phyloP scores from a whole-genome alignment of 768 basidiomycete species.

The Obba rivulosa region DNA sequence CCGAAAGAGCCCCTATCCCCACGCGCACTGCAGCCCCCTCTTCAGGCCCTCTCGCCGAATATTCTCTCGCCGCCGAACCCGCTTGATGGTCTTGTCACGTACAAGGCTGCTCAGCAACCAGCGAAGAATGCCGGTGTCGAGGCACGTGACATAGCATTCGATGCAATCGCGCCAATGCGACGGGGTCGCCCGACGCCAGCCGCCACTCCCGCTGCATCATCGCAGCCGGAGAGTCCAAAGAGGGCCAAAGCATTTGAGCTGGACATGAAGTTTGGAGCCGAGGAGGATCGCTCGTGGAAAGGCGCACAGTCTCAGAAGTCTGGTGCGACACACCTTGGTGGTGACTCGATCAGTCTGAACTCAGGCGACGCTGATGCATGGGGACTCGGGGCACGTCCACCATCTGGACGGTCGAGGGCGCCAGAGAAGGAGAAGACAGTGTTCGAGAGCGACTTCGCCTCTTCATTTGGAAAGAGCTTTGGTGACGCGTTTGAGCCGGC shows the following conservation, averaged over 20 bases:
- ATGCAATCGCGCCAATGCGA: conserved; percentile 76
- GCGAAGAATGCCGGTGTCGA: conserved; percentile 52
- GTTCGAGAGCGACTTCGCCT: conserved; percentile 21
- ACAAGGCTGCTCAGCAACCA: conserved; percentile 26
- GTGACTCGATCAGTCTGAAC: conserved; percentile 7
- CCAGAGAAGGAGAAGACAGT: conserved; percentile 8
- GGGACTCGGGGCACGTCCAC: conserved; percentile 13
- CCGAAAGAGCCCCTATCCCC: conserved; percentile 43
- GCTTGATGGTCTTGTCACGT: conserved; percentile 36
- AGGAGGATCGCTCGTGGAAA: conserved; percentile 23
- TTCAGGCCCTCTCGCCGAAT: conserved; percentile 21
- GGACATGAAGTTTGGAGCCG: conserved; percentile 23
- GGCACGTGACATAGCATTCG: conserved; percentile 71
- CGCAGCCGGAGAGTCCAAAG: conserved; percentile 24
- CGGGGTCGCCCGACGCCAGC: conserved; percentile 50
- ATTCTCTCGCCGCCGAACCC: conserved; percentile 14
- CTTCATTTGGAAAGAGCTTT: conserved; percentile 34
- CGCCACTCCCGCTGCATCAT: conserved; percentile 9
- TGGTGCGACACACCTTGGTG: conserved; percentile 16
- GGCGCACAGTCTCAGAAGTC: conserved; percentile 23
- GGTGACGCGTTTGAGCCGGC: conserved; percentile 52
- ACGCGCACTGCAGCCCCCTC: conserved; percentile 24
- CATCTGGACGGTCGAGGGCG: conserved; percentile 5
- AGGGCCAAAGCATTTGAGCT: conserved; percentile 15
- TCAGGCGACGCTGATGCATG: conserved; percentile 24